Conservation (phyloP, 2,329 filamentous ascomycete genomes). For the Paradendryphiella salina region DNA sequence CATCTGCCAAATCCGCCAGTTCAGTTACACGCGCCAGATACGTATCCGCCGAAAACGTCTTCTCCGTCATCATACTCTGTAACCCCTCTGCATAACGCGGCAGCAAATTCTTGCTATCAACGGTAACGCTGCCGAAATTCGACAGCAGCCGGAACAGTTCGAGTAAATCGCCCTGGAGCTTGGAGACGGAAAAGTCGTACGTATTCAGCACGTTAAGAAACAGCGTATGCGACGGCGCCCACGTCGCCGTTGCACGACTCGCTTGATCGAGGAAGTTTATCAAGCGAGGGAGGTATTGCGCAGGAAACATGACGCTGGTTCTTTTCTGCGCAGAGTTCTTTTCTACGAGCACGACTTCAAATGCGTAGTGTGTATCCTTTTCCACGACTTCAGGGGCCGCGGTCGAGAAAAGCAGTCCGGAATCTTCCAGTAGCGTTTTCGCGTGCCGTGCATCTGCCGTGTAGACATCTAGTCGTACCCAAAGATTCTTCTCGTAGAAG, state of each 20-base stretch:
- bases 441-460: constrained; percentile 36
- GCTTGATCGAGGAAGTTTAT: constrained; percentile 42
- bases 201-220: constrained; percentile 30
- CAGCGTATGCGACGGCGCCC: constrained; percentile 30
- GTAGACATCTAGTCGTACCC: constrained; percentile 33
- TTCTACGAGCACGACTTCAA: constrained; percentile 37
- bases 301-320: constrained; percentile 38
- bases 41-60: constrained; percentile 15
- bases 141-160: constrained; percentile 38
- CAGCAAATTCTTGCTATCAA: constrained; percentile 27
- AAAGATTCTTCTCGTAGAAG: constrained; percentile 42
- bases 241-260: constrained; percentile 20
- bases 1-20: constrained; percentile 26
- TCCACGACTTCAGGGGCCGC: constrained; percentile 14
- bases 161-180: constrained; percentile 40
- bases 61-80: constrained; percentile 22
- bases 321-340: constrained; percentile 35
- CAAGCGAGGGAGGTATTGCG: constrained; percentile 42
- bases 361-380: constrained; percentile 23
- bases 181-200: constrained; percentile 29
- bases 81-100: constrained; percentile 33
- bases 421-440: constrained; percentile 39
- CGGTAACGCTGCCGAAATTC: constrained; percentile 24
- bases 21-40: constrained; percentile 27
- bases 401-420: constrained; percentile 36